These are phyloP conservation scores for Pseudoneurospora amorphoporcata DNA, from an alignment of 495 filamentous ascomycete species.

Conservation along the genomic window DNA sequence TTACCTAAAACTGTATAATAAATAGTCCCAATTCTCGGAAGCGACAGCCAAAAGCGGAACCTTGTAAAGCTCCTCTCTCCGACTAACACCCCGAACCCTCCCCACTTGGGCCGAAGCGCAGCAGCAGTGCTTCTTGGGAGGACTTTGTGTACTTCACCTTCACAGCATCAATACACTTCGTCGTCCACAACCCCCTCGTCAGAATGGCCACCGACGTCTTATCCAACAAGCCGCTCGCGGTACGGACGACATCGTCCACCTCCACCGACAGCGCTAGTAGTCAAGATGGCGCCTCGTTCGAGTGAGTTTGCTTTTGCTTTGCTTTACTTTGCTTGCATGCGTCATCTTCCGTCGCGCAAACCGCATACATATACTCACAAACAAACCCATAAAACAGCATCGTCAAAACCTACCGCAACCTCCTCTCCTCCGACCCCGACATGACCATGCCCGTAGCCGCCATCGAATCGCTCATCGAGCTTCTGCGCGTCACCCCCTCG, in stretches of 20 bases:
- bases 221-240: neutral
- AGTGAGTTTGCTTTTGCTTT: conserved; percentile 9
- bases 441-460: conserved; percentile 93
- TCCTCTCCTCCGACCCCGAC: conserved; percentile 57
- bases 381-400: conserved; percentile 29
- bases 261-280: neutral
- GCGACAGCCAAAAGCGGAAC: neutral
- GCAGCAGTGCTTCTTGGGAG: neutral
- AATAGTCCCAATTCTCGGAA: neutral
- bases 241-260: neutral
- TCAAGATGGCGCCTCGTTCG: conserved; percentile 14
- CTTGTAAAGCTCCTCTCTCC: neutral
- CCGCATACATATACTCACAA: neutral
- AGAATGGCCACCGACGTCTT: conserved; percentile 11
- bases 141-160: conserved; percentile 9
- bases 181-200: neutral
- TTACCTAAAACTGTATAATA: neutral
- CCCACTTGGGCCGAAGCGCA: neutral
- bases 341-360: neutral
- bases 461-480: conserved; percentile 83
- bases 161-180: conserved; percentile 5
- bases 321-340: neutral
- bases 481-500: conserved; percentile 62
- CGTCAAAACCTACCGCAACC: conserved; percentile 40
- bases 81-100: neutral